Base-by-base conservation (phyloP, 2,329 filamentous ascomycete genomes). In the Colletotrichum zoysiae region DNA sequence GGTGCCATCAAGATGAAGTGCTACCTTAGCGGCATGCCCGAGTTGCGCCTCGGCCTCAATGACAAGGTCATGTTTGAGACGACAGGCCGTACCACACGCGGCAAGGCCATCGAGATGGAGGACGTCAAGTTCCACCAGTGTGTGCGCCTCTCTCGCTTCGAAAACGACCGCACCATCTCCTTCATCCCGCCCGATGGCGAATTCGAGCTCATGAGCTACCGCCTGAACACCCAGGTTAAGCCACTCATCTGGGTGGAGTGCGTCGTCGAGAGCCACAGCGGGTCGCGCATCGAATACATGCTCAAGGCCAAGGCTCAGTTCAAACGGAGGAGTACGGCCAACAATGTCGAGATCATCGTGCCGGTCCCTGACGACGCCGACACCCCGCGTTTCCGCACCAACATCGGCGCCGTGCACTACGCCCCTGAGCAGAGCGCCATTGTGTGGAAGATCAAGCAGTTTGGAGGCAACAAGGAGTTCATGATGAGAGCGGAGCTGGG, bases 31-130 rank as follows among this genome's bases (percentile, higher is more conserved):
- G 96, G 96, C 70, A 99, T 99, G 96, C 96, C 96, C 14, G 96
- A 99, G 84, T 84, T 99, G 78, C 92, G 96, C 38, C 84, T 99
- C 62, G 96, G 96, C 5, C 85, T 99, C 79, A 99, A 99, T 85
- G 96, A 99, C 86, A 99, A 99, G 84, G 96, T 94, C 82, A 99
- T 99, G 96, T 99, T 99, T 79, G 96, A 99, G 84, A 97, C 95
- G 5, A 99, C 96, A 0, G 96, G 96, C 38, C 89, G 96, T 73
- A 94, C 95, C 20, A 98, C 95, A 51, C 87, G 96, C 78, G 96
- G 96, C 73, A 99, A 99, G 84, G 94, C 96, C 12, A 96, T 99
- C 74, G 96, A 99, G 84, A 99, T 99, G 96, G 96, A 99, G 79
- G 96, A 99, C 77, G 96, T 99, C 83, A 99, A 99, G 79, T 99